These are phyloP conservation scores for Metschnikowia orientalis DNA, from an alignment of 805 yeast genomes.

Conservation along the genomic window DNA sequence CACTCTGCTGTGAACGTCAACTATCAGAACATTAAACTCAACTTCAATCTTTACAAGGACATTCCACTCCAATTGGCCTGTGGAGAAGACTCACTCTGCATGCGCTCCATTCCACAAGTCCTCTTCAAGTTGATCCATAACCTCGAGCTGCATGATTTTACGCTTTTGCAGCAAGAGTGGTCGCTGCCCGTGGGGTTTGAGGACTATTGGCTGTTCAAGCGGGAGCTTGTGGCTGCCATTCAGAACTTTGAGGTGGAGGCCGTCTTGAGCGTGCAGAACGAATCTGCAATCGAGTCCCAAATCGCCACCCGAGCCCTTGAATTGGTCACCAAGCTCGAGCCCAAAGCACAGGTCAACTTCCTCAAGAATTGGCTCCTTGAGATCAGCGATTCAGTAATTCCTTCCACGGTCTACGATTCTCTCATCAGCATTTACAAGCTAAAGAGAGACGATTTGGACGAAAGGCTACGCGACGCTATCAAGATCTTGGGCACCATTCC, in stretches of 20 bases:
- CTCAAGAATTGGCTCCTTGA: conserved; percentile 40
- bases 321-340: conserved; percentile 6
- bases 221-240: conserved; percentile 21
- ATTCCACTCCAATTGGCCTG: conserved; percentile 32
- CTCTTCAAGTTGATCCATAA: conserved; percentile 21
- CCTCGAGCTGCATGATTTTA: conserved; percentile 10
- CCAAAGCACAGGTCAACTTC: conserved; percentile 25
- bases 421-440: conserved; percentile 20
- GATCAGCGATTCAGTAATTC: conserved; percentile 38
- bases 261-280: conserved; percentile 11
- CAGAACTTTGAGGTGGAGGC: conserved; percentile 15
- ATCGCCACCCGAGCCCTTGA: conserved; percentile 10
- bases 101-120: conserved; percentile 32
- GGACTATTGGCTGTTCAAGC: conserved; percentile 34
- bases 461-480: conserved; percentile 16
- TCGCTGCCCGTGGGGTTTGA: conserved; percentile 27
- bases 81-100: conserved; percentile 16
- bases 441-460: conserved; percentile 10
- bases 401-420: conserved; percentile 37
- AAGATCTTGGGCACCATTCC: conserved; percentile 32
- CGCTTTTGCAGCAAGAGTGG: conserved; percentile 22
- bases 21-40: conserved; percentile 35
- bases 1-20: conserved; percentile 28
- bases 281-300: conserved; percentile 16
- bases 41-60: conserved; percentile 39